phyloP scores from a whole-genome alignment of 202 grass and related monocot species.

The Carex arenaria region DNA sequence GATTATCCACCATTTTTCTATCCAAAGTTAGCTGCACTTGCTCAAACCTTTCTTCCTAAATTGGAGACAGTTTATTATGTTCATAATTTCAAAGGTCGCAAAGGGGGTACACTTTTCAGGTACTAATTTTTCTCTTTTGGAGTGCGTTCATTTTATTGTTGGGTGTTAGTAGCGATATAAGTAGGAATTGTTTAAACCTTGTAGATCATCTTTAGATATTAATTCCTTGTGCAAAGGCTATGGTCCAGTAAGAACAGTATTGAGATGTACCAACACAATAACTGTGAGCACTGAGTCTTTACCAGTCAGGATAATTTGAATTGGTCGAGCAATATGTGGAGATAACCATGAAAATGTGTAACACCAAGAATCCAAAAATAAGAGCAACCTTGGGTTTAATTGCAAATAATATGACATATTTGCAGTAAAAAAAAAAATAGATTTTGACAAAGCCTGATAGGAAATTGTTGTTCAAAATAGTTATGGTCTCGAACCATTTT shows the following conservation, averaged over 20 bases:
- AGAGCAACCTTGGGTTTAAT: background rate
- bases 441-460: background rate
- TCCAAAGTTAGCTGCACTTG: slow-evolving; percentile 69
- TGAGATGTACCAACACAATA: background rate
- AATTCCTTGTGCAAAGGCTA: background rate
- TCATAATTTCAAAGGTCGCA: slow-evolving; percentile 94
- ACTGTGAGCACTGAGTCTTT: background rate
- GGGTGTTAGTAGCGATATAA: background rate
- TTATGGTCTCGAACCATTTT: background rate
- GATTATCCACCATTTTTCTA: slow-evolving; percentile 99
- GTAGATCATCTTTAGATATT: background rate
- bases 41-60: slow-evolving; percentile 82
- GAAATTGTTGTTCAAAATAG: background rate
- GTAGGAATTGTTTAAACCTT: background rate
- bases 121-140: slow-evolving; percentile 7
- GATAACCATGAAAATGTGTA: background rate
- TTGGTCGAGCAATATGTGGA: background rate
- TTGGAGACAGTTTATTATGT: slow-evolving; percentile 96
- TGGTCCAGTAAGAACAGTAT: background rate
- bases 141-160: background rate
- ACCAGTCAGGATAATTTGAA: background rate
- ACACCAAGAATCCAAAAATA: background rate
- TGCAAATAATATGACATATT: background rate
- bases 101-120: slow-evolving; percentile 89
- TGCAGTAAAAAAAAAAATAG: background rate